Evolutionary conservation across 208 protist genomes (phyloP).

Genomic region (Wallacemonas sp.): DNA sequence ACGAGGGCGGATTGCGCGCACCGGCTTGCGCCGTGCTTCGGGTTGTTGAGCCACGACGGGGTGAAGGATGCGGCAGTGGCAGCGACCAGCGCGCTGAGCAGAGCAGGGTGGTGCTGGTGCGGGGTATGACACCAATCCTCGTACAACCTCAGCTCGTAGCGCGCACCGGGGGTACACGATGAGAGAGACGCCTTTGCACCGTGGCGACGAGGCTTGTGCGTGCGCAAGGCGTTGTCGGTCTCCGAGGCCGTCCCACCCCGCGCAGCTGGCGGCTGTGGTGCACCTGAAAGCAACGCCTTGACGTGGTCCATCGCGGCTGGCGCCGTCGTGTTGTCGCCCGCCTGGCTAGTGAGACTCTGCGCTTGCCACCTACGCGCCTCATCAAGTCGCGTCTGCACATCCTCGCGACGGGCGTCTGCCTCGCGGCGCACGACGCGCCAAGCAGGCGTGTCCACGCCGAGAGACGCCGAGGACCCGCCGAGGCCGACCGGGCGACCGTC

Average conservation of each 20-base stretch:
- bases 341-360: constrained; percentile 8
- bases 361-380: neutral
- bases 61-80: neutral
- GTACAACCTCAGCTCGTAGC: constrained; percentile 4
- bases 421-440: neutral
- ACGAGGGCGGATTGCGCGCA: neutral
- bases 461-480: too few relatives aligned
- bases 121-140: neutral
- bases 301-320: constrained; percentile 4
- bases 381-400: neutral
- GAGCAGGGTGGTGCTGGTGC: neutral
- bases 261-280: neutral
- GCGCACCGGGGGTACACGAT: neutral
- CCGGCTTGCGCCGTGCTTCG: neutral
- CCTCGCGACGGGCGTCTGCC: neutral
- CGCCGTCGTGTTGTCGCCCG: constrained; percentile 10
- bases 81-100: neutral
- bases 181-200: too few relatives aligned
- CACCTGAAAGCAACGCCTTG: constrained; percentile 16
- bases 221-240: too few relatives aligned
- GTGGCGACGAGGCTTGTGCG: too few relatives aligned
- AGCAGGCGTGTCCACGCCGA: too few relatives aligned
- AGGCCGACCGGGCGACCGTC: neutral
- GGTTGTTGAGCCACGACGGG: neutral
- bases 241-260: too few relatives aligned